Evolutionary conservation across 768 basidiomycete genomes (phyloP).

Genomic region (Chalciporus piperatus): DNA sequence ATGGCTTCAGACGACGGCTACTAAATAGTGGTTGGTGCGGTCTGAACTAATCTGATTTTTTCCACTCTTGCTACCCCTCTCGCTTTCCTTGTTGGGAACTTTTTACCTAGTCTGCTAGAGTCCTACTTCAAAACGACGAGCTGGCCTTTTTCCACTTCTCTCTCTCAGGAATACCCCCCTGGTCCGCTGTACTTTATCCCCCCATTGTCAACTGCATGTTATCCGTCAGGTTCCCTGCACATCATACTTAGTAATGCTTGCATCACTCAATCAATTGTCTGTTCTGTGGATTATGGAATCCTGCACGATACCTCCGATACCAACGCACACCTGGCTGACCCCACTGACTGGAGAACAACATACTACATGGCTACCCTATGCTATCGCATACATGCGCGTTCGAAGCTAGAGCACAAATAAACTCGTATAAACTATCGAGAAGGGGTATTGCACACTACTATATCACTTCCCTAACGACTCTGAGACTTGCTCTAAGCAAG

Average conservation of each 20-base stretch:
- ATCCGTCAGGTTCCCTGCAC: conserved; percentile 33
- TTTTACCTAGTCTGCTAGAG: conserved; percentile 27
- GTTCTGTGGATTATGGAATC: conserved; percentile 10
- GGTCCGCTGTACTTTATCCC: conserved; percentile 42
- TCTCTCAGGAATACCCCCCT: conserved; percentile 39
- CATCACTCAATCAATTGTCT: conserved; percentile 32
- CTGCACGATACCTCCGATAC: not conserved
- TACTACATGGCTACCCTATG: too few species aligned
- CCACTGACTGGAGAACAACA: too few species aligned
- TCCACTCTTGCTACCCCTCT: conserved; percentile 2
- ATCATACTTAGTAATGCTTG: conserved; percentile 38
- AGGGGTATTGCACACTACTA: not conserved
- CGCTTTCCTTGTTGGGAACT: conserved; percentile 13
- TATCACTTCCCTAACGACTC: not conserved
- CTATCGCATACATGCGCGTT: too few species aligned
- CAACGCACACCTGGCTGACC: not conserved
- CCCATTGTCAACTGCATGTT: conserved; percentile 32
- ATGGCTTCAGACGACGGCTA: conserved; percentile 36
- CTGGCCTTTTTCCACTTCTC: conserved; percentile 35
- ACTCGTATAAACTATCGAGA: not conserved
- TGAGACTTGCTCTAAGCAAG: conserved; percentile 11
- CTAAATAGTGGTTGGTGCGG: conserved; percentile 25
- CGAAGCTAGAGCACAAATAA: conserved; percentile 2
- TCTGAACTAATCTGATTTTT: conserved; percentile 10
- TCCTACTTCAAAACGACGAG: conserved; percentile 27